Evolutionary conservation across 306 rosid genomes (phyloP).

Genomic region (Quillaja saponaria): DNA sequence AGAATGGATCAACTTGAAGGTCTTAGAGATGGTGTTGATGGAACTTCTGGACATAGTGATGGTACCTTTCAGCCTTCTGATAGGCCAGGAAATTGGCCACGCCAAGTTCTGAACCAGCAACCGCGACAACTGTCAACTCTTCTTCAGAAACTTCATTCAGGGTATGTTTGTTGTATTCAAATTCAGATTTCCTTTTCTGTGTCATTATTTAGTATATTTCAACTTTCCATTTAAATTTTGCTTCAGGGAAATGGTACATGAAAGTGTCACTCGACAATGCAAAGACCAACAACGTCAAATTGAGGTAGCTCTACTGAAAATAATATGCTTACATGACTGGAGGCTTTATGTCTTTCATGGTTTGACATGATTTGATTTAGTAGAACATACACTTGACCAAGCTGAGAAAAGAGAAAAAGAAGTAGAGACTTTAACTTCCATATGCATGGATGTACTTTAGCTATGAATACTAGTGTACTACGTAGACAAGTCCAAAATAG

Average conservation of each 20-base stretch:
- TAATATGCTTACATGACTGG: no score
- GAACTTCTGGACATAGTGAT: conserved; percentile 64
- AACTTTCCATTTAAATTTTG: conserved; percentile 25
- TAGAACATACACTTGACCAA: no score
- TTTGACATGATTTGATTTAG: no score
- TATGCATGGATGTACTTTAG: no score
- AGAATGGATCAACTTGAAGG: conserved; percentile 60
- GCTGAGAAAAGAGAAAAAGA: no score
- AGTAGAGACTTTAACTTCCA: no score
- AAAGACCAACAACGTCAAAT: conserved; percentile 41
- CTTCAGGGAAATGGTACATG: conserved; percentile 78
- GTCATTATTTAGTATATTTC: conserved; percentile 15
- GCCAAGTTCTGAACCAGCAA: conserved; percentile 84
- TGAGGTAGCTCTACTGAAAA: no score
- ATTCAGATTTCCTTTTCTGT: conserved; percentile 11
- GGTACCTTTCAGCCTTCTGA: conserved; percentile 48
- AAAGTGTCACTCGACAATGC: conserved; percentile 77
- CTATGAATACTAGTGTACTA: no score
- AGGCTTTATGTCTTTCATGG: no score
- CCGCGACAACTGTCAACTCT: conserved; percentile 84
- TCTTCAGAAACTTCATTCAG: conserved; percentile 92
- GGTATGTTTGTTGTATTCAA: conserved; percentile 53
- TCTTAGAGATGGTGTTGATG: conserved; percentile 58
- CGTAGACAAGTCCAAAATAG: no score
- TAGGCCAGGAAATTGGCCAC: conserved; percentile 85